Conservation (phyloP, 768 basidiomycete genomes). For the Aureoboletus auriporus region DNA sequence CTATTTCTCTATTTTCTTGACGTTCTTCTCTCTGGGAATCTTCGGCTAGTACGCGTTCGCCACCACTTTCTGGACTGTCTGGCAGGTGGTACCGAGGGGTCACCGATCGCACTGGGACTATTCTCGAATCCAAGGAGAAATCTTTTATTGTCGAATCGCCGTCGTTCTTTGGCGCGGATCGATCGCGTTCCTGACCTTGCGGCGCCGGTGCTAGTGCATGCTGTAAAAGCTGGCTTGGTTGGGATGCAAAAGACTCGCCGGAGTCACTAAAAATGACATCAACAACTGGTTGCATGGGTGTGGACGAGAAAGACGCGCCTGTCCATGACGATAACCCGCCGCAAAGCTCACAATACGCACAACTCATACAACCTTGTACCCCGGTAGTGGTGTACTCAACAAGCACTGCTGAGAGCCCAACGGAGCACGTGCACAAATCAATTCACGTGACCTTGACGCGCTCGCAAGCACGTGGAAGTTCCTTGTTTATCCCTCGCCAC, state of each 20-base stretch:
- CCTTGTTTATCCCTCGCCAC: constrained; percentile 8
- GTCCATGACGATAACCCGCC: constrained; percentile 29
- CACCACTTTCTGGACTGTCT: constrained; percentile 3
- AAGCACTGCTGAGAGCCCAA: background rate
- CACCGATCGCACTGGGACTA: constrained; percentile 30
- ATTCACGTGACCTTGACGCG: constrained; percentile 29
- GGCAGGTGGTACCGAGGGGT: constrained; percentile 49
- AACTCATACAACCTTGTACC: too few relatives aligned
- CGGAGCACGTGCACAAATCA: constrained; percentile 19
- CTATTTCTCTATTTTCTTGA: constrained; percentile 16
- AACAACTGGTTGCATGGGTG: background rate
- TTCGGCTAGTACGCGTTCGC: constrained; percentile 29
- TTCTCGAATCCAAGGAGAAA: constrained; percentile 40
- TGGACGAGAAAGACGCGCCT: constrained; percentile 33
- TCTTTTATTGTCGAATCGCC: constrained; percentile 29
- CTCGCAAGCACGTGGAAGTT: constrained; percentile 16
- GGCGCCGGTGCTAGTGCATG: constrained; percentile 36
- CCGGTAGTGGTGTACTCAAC: too few relatives aligned
- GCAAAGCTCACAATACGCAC: too few relatives aligned
- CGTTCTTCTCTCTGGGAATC: constrained; percentile 54
- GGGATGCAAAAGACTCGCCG: constrained; percentile 36
- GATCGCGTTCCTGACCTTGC: constrained; percentile 13
- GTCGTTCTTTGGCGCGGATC: constrained; percentile 15
- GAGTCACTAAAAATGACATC: constrained; percentile 34
- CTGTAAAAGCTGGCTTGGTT: constrained; percentile 51